These are phyloP conservation scores for Capsicum rhomboideum DNA, from an alignment of 257 asterid species.

Conservation along the genomic window DNA sequence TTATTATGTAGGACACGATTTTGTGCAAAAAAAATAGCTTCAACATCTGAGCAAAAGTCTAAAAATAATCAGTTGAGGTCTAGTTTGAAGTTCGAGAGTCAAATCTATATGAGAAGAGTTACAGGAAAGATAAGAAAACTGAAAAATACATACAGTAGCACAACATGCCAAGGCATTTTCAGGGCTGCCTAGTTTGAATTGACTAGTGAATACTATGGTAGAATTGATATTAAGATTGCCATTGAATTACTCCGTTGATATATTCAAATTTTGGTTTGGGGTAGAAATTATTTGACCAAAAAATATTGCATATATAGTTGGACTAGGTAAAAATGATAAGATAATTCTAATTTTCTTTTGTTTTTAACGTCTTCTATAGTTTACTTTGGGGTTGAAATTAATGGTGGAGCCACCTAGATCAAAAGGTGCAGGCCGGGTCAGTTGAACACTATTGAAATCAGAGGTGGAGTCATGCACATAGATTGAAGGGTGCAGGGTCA, in stretches of 20 bases:
- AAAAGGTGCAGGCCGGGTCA: background rate
- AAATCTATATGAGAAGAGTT: too few relatives aligned
- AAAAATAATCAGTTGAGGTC: too few relatives aligned
- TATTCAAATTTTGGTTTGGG: background rate
- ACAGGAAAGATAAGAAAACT: too few relatives aligned
- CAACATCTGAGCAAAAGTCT: too few relatives aligned
- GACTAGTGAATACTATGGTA: background rate
- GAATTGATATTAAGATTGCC: background rate
- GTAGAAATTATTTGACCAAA: background rate
- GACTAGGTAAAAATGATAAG: background rate
- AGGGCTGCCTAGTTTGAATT: background rate
- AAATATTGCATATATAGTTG: background rate
- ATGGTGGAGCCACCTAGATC: background rate
- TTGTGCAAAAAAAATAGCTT: too few relatives aligned
- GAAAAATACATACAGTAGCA: background rate
- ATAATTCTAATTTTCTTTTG: background rate
- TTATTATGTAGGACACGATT: too few relatives aligned
- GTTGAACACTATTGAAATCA: background rate
- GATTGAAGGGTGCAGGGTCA: background rate
- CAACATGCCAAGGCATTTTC: background rate
- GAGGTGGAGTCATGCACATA: background rate
- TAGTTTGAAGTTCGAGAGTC: too few relatives aligned
- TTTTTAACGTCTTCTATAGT: background rate
- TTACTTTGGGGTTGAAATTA: background rate
- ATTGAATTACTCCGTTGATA: background rate